Conservation (phyloP, 2,329 filamentous ascomycete genomes). For the Diaporthe longicolla region DNA sequence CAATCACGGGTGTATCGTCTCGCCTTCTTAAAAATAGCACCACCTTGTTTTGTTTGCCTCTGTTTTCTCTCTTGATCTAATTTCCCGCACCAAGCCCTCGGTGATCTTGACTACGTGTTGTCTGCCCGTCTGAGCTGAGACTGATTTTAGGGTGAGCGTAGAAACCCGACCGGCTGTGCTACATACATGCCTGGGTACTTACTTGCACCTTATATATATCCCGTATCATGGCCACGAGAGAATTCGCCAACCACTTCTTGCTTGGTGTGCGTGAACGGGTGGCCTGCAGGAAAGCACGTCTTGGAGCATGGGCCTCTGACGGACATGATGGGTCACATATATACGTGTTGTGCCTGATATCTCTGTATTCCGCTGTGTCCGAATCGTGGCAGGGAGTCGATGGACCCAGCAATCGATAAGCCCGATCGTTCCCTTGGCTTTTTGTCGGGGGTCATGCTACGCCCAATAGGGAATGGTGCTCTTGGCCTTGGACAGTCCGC, state of each 20-base stretch:
- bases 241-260: too few species aligned
- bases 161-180: conserved; percentile 4
- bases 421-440: not conserved
- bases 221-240: not conserved
- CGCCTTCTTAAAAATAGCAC: not conserved
- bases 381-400: too few species aligned
- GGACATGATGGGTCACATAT: not conserved
- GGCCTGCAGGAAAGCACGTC: too few species aligned
- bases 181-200: not conserved
- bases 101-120: not conserved
- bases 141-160: not conserved
- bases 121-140: not conserved
- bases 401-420: conserved; percentile 32
- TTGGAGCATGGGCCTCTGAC: not conserved
- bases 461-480: conserved; percentile 27
- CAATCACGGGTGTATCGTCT: not conserved
- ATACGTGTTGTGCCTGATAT: too few species aligned
- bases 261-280: too few species aligned
- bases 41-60: not conserved
- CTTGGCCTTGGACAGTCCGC: conserved; percentile 25
- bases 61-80: too few species aligned
- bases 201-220: not conserved
- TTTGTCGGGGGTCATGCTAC: conserved; percentile 41
- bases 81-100: not conserved
- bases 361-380: too few species aligned